These are phyloP conservation scores for Sporothrix protearum DNA, from an alignment of 2,329 filamentous ascomycete species.

Conservation along the genomic window DNA sequence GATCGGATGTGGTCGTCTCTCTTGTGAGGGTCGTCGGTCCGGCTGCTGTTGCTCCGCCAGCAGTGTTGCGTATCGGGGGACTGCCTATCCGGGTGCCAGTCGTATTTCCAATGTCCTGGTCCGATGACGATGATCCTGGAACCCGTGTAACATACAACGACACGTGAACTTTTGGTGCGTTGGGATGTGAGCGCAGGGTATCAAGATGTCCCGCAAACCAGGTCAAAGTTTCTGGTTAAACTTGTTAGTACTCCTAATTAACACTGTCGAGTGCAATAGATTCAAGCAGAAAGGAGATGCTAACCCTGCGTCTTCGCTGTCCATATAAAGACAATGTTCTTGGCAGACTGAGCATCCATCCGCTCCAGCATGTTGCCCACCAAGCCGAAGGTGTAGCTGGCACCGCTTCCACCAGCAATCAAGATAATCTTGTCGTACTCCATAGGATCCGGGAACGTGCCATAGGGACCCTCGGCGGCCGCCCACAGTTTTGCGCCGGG, in stretches of 20 bases:
- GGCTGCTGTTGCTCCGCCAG: neutral
- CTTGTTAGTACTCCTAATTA: neutral
- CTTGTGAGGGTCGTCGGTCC: neutral
- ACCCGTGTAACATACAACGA: constrained; percentile 40
- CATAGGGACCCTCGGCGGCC: constrained; percentile 59
- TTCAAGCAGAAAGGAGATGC: constrained; percentile 24
- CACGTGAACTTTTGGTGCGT: constrained; percentile 40
- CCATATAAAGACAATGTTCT: constrained; percentile 49
- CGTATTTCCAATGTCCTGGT: constrained; percentile 8
- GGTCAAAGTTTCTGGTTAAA: constrained; percentile 33
- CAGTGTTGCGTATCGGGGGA: neutral
- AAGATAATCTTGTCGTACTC: constrained; percentile 55
- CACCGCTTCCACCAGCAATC: constrained; percentile 59
- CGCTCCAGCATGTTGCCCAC: constrained; percentile 46
- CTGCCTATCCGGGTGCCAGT: constrained; percentile 19
- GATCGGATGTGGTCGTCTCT: neutral
- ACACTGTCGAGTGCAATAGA: neutral
- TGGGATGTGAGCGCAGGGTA: constrained; percentile 39
- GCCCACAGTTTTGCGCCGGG: constrained; percentile 49
- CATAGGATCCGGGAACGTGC: constrained; percentile 50
- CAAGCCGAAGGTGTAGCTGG: constrained; percentile 54
- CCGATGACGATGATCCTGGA: constrained; percentile 21
- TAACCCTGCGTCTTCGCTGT: constrained; percentile 45
- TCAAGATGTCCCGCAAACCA: constrained; percentile 42
- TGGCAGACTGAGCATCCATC: constrained; percentile 38